A percentile compares a stretch with the other conserved stretches of the same genome.
These are phyloP conservation scores for Apiotrichum laibachii DNA, from an alignment of 1,284 basidiomycete species.

Conservation along the genomic window DNA sequence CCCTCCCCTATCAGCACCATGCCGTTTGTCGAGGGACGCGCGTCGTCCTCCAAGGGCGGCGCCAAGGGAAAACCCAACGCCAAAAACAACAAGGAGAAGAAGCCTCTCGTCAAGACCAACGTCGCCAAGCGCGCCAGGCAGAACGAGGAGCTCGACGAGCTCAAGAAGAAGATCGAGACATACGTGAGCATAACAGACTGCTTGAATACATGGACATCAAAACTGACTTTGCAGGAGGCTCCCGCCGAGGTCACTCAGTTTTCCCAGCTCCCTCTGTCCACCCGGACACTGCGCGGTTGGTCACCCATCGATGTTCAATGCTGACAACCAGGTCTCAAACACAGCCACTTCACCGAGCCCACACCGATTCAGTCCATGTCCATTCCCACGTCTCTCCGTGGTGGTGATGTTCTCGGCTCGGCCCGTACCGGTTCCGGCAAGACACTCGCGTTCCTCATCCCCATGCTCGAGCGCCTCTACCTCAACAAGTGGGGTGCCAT, in stretches of 20 bases:
- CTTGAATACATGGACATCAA: neutral
- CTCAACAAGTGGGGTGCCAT: conserved; percentile 72
- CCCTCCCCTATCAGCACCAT: conserved; percentile 13
- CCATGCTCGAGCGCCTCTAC: conserved; percentile 71
- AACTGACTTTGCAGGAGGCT: conserved; percentile 21
- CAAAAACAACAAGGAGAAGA: conserved; percentile 15
- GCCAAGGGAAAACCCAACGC: conserved; percentile 14
- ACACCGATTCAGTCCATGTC: conserved; percentile 75
- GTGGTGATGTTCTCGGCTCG: conserved; percentile 70
- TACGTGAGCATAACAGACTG: conserved; percentile 41
- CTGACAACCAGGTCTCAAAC: conserved; percentile 65
- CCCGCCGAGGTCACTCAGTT: conserved; percentile 43
- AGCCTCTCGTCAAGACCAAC: conserved; percentile 40
- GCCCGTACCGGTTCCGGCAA: conserved; percentile 80
- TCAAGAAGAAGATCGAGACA: conserved; percentile 41
- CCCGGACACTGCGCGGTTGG: conserved; percentile 45
- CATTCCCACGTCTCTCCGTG: conserved; percentile 64
- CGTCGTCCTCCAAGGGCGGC: conserved; percentile 32
- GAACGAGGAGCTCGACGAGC: conserved; percentile 46
- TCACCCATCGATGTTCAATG: neutral
- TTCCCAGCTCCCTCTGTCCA: conserved; percentile 50
- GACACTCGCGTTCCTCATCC: conserved; percentile 77
- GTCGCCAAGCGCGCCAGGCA: conserved; percentile 40
- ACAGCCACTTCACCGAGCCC: conserved; percentile 77
- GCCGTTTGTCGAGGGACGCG: conserved; percentile 34